Evolutionary conservation across 108 stramenopile genomes (phyloP), one percentile per base, ranked within the genome.

Genomic region (Discostella pseudostelligera): DNA sequence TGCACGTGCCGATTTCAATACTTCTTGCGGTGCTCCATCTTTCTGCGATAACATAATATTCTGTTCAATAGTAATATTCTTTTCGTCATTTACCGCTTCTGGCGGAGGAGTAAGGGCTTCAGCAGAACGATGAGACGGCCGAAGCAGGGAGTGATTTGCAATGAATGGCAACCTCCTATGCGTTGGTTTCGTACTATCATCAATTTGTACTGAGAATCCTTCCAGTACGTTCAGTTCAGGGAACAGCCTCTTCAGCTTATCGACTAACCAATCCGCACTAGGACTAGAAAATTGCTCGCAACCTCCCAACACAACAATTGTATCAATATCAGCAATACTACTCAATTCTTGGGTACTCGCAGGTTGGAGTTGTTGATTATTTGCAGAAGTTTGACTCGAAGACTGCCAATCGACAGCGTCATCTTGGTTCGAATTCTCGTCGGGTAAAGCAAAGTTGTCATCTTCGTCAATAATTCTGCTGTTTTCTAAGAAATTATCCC

Each of bases 231-330:
- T 45, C 20, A 76, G 13, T 42, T 49, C 36, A 39, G 75, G 75
- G 42, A 69, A 76, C 36, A 76, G 63, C 14, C 37, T 42, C 37
- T 58, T 61, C 46, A 76, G 25, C 55, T 37, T 49, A 26, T 62
- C 49, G 25, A 76, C 67, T 53, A 76, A 47, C 75, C 75, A 76
- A 26, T 53, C 56, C 42, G 69, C 25, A 49, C 62, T 61, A 37
- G 46, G 32, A 32, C 32, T 32, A 20, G 42, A 10, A 26, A 65
- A 62, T n/a, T 49, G 61, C 40, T 69, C 67, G 55, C 55, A 35
- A 19, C 26, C 32, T 44, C 67, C 67, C 24, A 76, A 37, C n/a
- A 76, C 75, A 19, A 63, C 63, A 50, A 76, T 76, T 0, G 57
- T 69, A 37, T 76, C 67, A 17, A 76, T 65, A 11, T 46, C 62